Percentiles rank a stretch among this genome's conserved stretches.
These are phyloP conservation scores for Pseudogymnoascus sp. DNA, from an alignment of 2,329 filamentous ascomycete genomes.

Conservation along the genomic window DNA sequence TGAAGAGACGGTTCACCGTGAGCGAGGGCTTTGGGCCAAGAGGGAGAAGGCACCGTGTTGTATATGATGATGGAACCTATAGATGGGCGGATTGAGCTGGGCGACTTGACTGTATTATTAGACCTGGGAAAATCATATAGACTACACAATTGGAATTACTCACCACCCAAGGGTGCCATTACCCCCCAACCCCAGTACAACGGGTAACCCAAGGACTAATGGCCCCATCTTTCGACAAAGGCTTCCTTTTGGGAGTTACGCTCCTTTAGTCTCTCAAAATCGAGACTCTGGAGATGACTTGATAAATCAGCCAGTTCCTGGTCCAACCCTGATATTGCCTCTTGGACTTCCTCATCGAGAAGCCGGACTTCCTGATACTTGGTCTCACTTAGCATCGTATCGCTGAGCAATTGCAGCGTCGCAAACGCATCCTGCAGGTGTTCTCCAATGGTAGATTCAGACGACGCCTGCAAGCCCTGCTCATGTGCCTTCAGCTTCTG, in stretches of 20 bases:
- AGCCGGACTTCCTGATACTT: conserved; percentile 40
- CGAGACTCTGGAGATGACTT: conserved; percentile 26
- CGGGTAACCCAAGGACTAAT: not conserved
- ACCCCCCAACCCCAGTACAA: not conserved
- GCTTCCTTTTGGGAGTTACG: conserved; percentile 42
- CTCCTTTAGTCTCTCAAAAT: conserved; percentile 29
- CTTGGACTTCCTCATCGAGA: conserved; percentile 45
- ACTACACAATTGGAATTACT: not conserved
- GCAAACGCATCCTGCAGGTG: conserved; percentile 40
- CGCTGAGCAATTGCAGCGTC: conserved; percentile 41
- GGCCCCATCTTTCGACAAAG: conserved; percentile 37
- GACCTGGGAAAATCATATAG: not conserved
- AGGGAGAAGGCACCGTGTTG: conserved; percentile 18
- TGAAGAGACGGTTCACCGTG: conserved; percentile 19
- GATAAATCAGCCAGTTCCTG: conserved; percentile 33
- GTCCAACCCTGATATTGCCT: conserved; percentile 34
- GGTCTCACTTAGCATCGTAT: conserved; percentile 46
- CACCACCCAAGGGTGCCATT: not conserved
- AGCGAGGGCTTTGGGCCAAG: conserved; percentile 21
- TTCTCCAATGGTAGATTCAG: conserved; percentile 36
- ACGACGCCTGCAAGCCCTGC: conserved; percentile 39
- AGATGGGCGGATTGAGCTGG: conserved; percentile 21
- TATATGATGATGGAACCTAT: conserved; percentile 26
- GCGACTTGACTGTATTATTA: conserved; percentile 12
- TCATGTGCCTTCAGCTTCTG: conserved; percentile 38